A percentile compares a stretch with the other conserved stretches of the same genome.
Conservation (phyloP, 345 rosid species). For the Eucalyptus curtisii region DNA sequence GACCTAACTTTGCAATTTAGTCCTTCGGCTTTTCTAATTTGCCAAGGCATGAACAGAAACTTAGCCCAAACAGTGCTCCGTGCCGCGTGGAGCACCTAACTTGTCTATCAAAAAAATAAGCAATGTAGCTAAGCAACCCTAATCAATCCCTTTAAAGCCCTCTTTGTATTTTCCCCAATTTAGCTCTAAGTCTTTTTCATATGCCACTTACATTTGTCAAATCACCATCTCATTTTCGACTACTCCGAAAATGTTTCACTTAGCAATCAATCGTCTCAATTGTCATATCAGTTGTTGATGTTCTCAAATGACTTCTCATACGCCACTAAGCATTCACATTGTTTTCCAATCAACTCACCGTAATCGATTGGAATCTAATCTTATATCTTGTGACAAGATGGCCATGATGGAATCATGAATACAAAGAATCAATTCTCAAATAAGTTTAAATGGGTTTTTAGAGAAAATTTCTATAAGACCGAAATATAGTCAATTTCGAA, state of each 20-base stretch:
- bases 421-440: neutral
- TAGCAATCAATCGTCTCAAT: neutral
- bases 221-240: neutral
- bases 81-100: slow-evolving; percentile 3
- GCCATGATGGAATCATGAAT: neutral
- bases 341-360: neutral
- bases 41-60: neutral
- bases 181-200: neutral
- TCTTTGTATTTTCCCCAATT: neutral
- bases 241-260: neutral
- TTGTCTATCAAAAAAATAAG: slow-evolving; percentile 1
- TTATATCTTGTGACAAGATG: neutral
- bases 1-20: neutral
- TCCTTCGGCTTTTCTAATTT: neutral
- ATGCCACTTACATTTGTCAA: neutral
- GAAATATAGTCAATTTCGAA: neutral
- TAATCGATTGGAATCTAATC: neutral
- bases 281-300: neutral
- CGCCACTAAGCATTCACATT: neutral
- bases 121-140: neutral
- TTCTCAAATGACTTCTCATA: neutral
- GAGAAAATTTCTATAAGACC: neutral
- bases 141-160: slow-evolving; percentile 8
- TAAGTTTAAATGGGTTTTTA: neutral
- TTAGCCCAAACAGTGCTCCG: neutral